Base-by-base conservation (phyloP, 768 basidiomycete genomes). In the Antrodiella citrinella region DNA sequence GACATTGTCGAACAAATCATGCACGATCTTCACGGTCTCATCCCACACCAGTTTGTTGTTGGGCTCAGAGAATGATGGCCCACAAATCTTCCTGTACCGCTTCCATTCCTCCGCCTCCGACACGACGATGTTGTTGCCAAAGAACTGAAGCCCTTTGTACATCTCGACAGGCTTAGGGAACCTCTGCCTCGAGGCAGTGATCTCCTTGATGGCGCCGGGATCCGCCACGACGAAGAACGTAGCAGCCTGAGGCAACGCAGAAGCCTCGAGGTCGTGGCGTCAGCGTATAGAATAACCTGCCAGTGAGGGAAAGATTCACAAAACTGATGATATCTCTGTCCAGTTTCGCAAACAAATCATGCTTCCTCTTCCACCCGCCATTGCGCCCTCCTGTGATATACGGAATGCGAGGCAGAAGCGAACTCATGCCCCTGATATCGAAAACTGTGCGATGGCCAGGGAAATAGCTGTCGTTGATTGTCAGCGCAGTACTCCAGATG, bases 61-160 rank as follows among this genome's bases (percentile, higher is more conserved):
- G 49, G 80, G 80, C 61, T 82, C 81, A 4, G 78, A 78, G 60
- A 84, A 85, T 0, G 80, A 75, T n/a, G 82, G 81, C 1, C 78
- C 79, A 15, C 75, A 67, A 39, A 85, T 74, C 59, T 78, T 81
- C 43, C 82, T 65, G 54, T 81, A 81, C 24, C 74, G 73, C 61
- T 82, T 82, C 82, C 82, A 86, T 51, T 78, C 71, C 3, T 78
- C 75, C 19, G 76, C 78, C 56, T 85, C 83, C 0, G 79, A 77
- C 1, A 72, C 74, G n/a, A 86, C 73, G 41, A 85, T 78, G 54
- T 85, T 87, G 4, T 59, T 58, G 4, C 84, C 83, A 57, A 75
- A 85, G 50, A 79, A 69, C 0, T 63, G 51, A 15, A 85, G 62
- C 13, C 68, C 53, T 1, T 43, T 53, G 54, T 84, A 84, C 22